Evolutionary conservation across 768 basidiomycete genomes (phyloP), one percentile per base, ranked within the genome.

Genomic region (Boletus pseudopeckii): DNA sequence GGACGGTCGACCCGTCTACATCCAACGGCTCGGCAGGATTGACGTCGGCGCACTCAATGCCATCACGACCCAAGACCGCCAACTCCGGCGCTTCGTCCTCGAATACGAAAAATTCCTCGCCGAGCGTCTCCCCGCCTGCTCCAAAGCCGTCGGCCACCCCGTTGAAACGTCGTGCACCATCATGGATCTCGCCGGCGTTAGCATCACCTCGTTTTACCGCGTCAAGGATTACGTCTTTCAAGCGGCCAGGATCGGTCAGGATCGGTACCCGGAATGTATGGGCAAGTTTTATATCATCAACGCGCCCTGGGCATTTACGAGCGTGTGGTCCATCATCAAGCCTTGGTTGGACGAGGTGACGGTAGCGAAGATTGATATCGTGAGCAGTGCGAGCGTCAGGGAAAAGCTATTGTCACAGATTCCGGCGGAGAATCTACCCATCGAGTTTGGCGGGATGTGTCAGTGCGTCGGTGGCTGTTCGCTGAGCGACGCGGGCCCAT

Each of bases 281-380:
- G 96, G 96, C 76, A 92, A 90, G 69, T 98, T 99, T 77, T 99
- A 91, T 79, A 94, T 98, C 80, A 90, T 97, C 80, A 98, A 98
- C 66, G 90, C 92, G 0, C 96, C 96, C 0, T 98, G 88, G 85
- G 80, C 84, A 48, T 99, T 99, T 77, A 81, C 82, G 47, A 81
- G 87, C 37, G 88, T 96, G 20, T 99, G 95, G 95, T 67, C 75
- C 18, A 68, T 94, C 59, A 82, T 98, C 76, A 96, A 92, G 76
- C 85, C 84, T 3, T 98, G 92, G 92, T 76, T 99, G 62, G 96
- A 98, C 72, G 85, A 86, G 62, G 97, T 95, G 26, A 99, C 96
- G 28, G 93, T 96, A 47, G 79, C 80, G 57, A 98, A 99, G 83
- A 95, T 99, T 67, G 83, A 87, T 59, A 95, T 99, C 67, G 68